These are phyloP conservation scores for Citrus mangshanensis DNA, from an alignment of 345 rosid species.

Conservation along the genomic window DNA sequence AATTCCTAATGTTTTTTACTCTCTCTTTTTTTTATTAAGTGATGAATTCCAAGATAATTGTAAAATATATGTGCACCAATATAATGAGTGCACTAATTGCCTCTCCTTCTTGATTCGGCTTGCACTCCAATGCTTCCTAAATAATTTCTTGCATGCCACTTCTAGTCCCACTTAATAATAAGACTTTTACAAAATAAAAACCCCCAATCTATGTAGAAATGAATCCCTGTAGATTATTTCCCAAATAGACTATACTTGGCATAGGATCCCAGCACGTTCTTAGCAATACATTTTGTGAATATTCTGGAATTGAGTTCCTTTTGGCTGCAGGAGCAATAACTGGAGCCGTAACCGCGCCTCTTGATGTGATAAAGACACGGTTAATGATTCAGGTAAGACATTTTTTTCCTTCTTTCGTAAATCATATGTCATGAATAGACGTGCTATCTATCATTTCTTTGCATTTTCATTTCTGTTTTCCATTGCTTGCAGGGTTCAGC, in stretches of 20 bases:
- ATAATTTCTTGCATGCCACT: too few species aligned
- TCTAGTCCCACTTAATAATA: too few species aligned
- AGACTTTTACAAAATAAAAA: too few species aligned
- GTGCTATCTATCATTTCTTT: not conserved
- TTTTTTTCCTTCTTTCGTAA: not conserved
- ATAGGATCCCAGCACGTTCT: too few species aligned
- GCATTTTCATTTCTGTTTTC: not conserved
- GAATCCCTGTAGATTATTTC: too few species aligned
- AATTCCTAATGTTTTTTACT: not conserved
- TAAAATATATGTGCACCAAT: too few species aligned
- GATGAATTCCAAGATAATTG: not conserved
- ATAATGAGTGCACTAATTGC: too few species aligned
- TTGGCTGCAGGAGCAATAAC: conserved; percentile 54
- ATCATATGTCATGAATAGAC: not conserved
- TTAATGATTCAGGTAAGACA: conserved; percentile 65
- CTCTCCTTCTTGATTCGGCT: too few species aligned
- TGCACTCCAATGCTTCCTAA: too few species aligned
- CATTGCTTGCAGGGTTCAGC: conserved; percentile 48
- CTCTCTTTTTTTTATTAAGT: not conserved
- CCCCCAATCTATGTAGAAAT: too few species aligned
- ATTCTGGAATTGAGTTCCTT: not conserved
- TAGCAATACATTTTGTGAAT: not conserved
- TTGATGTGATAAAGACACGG: conserved; percentile 76
- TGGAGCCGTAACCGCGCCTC: conserved; percentile 73
- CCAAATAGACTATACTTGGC: too few species aligned